A percentile compares a stretch with the other conserved stretches of the same genome.
phyloP scores from a whole-genome alignment of 2,329 filamentous ascomycete species.

The Leptodontidium sp. region DNA sequence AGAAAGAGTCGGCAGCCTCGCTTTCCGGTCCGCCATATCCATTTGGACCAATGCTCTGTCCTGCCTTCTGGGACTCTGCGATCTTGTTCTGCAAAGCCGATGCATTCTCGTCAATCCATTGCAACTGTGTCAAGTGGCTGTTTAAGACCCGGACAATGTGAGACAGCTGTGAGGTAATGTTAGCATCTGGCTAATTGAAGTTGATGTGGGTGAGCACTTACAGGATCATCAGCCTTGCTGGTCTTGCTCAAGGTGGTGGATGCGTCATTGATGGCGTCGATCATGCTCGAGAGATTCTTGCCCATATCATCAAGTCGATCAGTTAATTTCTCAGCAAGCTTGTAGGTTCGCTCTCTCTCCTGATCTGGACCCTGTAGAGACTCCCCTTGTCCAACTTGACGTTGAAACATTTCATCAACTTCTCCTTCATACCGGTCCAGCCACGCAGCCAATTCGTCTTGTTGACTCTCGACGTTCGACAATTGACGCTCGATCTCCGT shows the following conservation, averaged over 20 bases:
- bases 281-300: constrained; percentile 92
- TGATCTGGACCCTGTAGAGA: constrained; percentile 88
- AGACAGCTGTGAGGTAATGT: constrained; percentile 68
- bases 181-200: constrained; percentile 18
- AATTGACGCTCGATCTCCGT: constrained; percentile 94
- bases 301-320: constrained; percentile 93
- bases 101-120: constrained; percentile 91
- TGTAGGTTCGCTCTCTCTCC: constrained; percentile 95
- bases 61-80: constrained; percentile 79
- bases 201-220: constrained; percentile 56
- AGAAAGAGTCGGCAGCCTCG: constrained; percentile 87
- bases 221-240: constrained; percentile 85
- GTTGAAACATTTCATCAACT: constrained; percentile 86
- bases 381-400: constrained; percentile 78
- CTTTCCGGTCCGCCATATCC: constrained; percentile 68
- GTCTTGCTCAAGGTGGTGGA: constrained; percentile 90
- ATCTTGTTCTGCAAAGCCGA: constrained; percentile 85
- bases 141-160: constrained; percentile 97
- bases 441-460: constrained; percentile 88
- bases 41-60: constrained; percentile 63
- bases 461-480: constrained; percentile 87
- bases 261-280: constrained; percentile 95
- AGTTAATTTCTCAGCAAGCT: constrained; percentile 91
- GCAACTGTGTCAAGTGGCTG: constrained; percentile 87
- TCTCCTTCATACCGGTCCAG: constrained; percentile 91